Percentiles rank a stretch among this genome's conserved stretches.
Conservation (phyloP, 345 rosid genomes). For the Citrus mangshanensis region DNA sequence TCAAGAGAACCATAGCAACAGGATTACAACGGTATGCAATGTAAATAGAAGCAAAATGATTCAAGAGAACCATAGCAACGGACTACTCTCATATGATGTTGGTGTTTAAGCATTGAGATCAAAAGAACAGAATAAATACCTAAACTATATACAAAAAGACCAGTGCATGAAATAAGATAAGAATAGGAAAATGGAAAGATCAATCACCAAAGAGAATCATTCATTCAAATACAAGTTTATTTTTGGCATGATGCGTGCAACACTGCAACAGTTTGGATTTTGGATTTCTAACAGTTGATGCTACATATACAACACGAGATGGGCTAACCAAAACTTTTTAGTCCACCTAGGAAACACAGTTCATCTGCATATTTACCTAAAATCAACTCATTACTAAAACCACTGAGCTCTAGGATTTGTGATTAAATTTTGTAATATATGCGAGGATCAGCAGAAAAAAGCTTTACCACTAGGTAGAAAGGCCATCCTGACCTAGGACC, state of each 20-base stretch:
- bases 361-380: background rate
- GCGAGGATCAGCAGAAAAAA: background rate
- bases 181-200: background rate
- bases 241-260: no score
- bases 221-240: background rate
- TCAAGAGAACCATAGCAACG: background rate
- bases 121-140: background rate
- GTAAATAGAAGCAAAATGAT: background rate
- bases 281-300: background rate
- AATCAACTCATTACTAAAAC: background rate
- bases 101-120: background rate
- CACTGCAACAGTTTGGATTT: fast-evolving
- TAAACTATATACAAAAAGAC: background rate
- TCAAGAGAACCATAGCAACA: background rate
- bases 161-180: background rate
- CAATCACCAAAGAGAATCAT: background rate
- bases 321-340: background rate
- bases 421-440: background rate
- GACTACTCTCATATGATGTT: background rate
- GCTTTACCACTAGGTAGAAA: background rate
- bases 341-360: background rate
- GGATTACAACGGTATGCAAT: no score
- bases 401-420: background rate
- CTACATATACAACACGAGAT: background rate
- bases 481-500: background rate